Evolutionary conservation across 305 asterid genomes (phyloP), one percentile per base, ranked within the genome.

Genomic region (Andrographis paniculata): DNA sequence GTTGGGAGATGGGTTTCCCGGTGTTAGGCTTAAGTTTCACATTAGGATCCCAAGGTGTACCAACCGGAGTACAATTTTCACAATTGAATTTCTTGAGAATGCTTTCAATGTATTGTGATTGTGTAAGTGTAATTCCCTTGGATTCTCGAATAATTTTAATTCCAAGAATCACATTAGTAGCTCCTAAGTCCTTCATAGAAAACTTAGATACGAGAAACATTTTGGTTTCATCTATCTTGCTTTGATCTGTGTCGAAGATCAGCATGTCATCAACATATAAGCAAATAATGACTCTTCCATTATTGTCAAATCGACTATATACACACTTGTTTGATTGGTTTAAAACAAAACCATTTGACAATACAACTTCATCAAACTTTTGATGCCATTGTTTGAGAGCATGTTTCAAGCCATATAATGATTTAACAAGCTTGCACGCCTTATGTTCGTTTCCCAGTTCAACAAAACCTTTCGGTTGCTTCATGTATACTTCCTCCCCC

Each of bases 291-390:
- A 35, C 40, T 7, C 6, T 35, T 11, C 40, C 38, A 5, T 35
- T 8, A 16, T 35, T 16, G n/a, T 35, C 16, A 11, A 35, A 35
- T 12, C 12, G 9, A 1, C 40, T 35, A 13, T 35, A 35, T 13
- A 35, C 15, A 12, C 40, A 35, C 16, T 35, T 35, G 16, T 12
- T 16, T 1, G 40, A 5, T 2, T 35, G 15, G 15, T 35, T 35
- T 13, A 35, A 12, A 2, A 1, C n/a, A 1, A n/a, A 35, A 5
- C 40, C 16, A 31, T 52, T 40, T 47, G 56, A 43, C 58, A 58
- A 47, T 53, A 50, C 14, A 30, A 28, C 38, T 28, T 59, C 40
- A 35, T 35, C 40, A 35, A 35, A 35, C 6, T 35, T 35, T 35
- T 35, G 15, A 13, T 35, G 40, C 40, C 16, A 35, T 12, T 35